phyloP scores from a whole-genome alignment of 768 basidiomycete species.

The Tricholoma terreum region DNA sequence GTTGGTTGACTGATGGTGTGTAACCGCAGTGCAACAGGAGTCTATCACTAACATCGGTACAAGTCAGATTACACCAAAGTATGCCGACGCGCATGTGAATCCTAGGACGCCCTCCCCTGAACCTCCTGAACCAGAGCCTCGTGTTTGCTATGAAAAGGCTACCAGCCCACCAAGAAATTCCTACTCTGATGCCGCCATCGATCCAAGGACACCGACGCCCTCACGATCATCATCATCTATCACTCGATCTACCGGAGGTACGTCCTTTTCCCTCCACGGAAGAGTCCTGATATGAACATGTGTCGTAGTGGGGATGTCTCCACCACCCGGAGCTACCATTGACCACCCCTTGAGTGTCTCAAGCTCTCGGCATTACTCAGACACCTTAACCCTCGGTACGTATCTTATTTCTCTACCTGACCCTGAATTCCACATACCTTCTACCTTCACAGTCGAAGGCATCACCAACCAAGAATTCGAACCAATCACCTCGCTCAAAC shows the following conservation, averaged over 20 bases:
- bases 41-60: neutral
- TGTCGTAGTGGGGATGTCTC: neutral
- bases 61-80: conserved; percentile 2
- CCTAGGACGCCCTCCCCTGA: neutral
- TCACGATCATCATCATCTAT: neutral
- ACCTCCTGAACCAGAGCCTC: neutral
- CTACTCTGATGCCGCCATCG: neutral
- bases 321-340: neutral
- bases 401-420: neutral
- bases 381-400: conserved; percentile 1
- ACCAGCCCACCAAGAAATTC: neutral
- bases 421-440: neutral
- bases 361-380: conserved; percentile 1
- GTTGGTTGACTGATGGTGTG: neutral
- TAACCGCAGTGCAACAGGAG: neutral
- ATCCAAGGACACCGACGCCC: conserved; percentile 1
- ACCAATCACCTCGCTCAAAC: neutral
- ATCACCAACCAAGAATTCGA: neutral
- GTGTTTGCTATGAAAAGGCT: neutral
- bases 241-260: neutral
- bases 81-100: neutral
- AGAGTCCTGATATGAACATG: neutral
- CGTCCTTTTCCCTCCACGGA: neutral
- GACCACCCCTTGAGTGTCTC: neutral
- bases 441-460: conserved; percentile 1